Conservation (phyloP, 179 eudicot species). For the Gypsophila paniculata region DNA sequence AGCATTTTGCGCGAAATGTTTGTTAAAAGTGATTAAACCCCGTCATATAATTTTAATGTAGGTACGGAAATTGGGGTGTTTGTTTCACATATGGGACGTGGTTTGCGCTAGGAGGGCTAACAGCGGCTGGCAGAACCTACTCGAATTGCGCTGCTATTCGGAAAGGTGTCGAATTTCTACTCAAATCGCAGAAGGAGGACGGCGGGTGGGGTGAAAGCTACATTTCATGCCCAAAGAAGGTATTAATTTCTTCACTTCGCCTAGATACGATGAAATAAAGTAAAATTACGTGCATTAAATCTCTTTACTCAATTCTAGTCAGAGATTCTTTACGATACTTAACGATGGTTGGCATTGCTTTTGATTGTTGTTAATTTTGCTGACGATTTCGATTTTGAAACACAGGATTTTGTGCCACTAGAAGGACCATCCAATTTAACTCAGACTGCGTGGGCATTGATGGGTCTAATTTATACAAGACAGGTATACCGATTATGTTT, state of each 20-base stretch:
- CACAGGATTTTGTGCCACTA: slow-evolving; percentile 29
- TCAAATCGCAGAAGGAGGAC: slow-evolving; percentile 29
- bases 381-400: background rate
- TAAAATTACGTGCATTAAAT: no score
- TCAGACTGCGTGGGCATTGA: slow-evolving; percentile 47
- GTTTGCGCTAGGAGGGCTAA: slow-evolving; percentile 34
- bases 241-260: background rate
- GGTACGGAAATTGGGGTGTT: slow-evolving; percentile 41
- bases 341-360: no score
- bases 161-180: slow-evolving; percentile 29
- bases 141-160: slow-evolving; percentile 29
- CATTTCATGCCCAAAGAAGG: slow-evolving; percentile 33
- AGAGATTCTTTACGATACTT: no score
- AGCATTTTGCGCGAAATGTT: background rate
- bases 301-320: no score
- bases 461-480: slow-evolving; percentile 36
- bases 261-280: background rate
- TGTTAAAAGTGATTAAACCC: background rate
- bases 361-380: no score
- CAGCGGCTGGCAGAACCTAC: slow-evolving; percentile 27
- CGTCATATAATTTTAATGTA: background rate
- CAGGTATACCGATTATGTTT: slow-evolving; percentile 24
- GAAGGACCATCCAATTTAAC: slow-evolving; percentile 37
- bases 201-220: slow-evolving; percentile 52
- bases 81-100: slow-evolving; percentile 39